These are phyloP conservation scores for Eucalyptus cloeziana DNA, from an alignment of 345 rosid species.

Conservation along the genomic window DNA sequence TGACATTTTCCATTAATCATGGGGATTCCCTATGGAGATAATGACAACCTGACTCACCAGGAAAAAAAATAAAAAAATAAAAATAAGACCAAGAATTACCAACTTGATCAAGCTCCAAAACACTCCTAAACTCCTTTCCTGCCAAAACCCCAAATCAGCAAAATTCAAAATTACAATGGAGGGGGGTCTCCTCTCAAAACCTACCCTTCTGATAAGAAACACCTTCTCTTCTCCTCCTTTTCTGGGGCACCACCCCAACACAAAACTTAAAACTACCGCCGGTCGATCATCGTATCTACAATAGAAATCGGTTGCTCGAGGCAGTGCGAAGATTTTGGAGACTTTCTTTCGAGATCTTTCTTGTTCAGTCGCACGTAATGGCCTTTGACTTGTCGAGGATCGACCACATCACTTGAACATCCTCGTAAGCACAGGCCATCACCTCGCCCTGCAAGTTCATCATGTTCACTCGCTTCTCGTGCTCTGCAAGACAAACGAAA, in stretches of 20 bases:
- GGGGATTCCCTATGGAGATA: conserved; percentile 13
- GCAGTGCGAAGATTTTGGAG: not conserved
- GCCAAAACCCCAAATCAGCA: not conserved
- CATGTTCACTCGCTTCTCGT: conserved; percentile 30
- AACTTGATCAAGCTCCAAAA: not conserved
- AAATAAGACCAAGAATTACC: not conserved
- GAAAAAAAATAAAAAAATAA: not conserved
- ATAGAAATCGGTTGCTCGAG: not conserved
- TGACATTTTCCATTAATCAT: conserved; percentile 6
- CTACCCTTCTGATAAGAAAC: not conserved
- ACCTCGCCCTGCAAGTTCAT: conserved; percentile 82
- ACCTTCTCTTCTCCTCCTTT: not conserved
- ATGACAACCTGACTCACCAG: not conserved
- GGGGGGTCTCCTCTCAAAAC: not conserved
- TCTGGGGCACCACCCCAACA: not conserved
- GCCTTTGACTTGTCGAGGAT: conserved; percentile 86
- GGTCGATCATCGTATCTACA: not conserved
- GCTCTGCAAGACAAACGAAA: conserved; percentile 11
- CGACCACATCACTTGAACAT: conserved; percentile 95
- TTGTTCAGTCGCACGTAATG: conserved; percentile 11
- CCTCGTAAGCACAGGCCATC: conserved; percentile 89
- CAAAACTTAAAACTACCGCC: not conserved
- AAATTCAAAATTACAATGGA: not conserved
- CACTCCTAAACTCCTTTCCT: not conserved
- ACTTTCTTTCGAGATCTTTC: not conserved